phyloP scores from a whole-genome alignment of 2,329 filamentous ascomycete genomes.

The Venturia oleaginea region DNA sequence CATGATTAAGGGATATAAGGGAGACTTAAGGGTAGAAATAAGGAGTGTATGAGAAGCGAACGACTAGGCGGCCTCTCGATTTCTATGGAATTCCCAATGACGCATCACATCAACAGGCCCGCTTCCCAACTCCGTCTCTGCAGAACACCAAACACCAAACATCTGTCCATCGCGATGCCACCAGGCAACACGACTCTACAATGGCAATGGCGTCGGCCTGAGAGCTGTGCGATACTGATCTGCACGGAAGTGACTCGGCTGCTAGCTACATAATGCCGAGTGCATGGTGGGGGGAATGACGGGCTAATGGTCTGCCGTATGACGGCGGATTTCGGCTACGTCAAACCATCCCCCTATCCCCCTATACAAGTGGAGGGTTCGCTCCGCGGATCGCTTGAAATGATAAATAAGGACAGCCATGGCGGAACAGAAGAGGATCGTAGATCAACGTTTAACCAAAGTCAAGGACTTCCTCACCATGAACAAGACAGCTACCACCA shows the following conservation, averaged over 20 bases:
- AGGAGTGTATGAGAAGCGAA: not conserved
- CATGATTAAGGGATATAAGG: conserved; percentile 35
- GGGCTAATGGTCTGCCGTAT: too few species aligned
- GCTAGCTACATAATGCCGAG: not conserved
- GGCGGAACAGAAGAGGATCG: conserved; percentile 26
- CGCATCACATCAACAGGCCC: not conserved
- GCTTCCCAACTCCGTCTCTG: not conserved
- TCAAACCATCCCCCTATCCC: not conserved
- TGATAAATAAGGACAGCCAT: conserved; percentile 18
- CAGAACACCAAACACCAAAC: too few species aligned
- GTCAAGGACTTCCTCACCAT: conserved; percentile 37
- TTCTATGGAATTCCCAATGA: not conserved
- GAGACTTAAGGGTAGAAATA: not conserved
- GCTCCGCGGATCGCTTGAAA: not conserved
- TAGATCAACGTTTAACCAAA: conserved; percentile 31
- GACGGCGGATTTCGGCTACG: not conserved
- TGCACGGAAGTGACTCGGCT: not conserved
- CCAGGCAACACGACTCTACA: too few species aligned
- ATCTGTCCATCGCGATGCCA: too few species aligned
- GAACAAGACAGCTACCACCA: conserved; percentile 36
- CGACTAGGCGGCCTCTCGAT: not conserved
- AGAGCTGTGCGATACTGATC: not conserved
- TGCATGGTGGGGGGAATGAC: not conserved
- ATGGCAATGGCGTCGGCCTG: not conserved
- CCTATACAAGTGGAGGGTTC: not conserved